Evolutionary conservation across 345 rosid species (phyloP).

Genomic region (Camelina neglecta): DNA sequence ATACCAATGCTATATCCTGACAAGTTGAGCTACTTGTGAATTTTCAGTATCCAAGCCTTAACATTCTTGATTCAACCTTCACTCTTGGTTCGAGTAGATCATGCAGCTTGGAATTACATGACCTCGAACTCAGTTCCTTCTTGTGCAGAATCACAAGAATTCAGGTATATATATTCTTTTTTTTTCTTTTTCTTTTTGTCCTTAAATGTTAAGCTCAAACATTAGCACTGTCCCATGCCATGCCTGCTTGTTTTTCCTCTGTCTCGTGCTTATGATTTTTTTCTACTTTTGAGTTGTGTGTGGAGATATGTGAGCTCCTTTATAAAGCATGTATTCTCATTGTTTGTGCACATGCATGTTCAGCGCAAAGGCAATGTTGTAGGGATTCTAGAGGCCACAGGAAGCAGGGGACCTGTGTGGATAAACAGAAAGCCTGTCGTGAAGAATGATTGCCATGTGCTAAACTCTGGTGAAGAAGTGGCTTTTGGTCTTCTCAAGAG

Average conservation of each 20-base stretch:
- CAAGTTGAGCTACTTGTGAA: slow-evolving; percentile 12
- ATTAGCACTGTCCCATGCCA: neutral
- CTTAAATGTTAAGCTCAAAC: slow-evolving; percentile 1
- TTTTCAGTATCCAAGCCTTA: slow-evolving; percentile 67
- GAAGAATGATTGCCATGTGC: slow-evolving; percentile 50
- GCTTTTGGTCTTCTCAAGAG: slow-evolving; percentile 62
- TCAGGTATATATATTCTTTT: slow-evolving; percentile 46
- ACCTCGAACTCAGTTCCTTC: slow-evolving; percentile 49
- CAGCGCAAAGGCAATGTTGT: slow-evolving; percentile 69
- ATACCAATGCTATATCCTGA: neutral
- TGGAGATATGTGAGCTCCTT: slow-evolving; percentile 57
- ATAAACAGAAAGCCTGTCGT: slow-evolving; percentile 62
- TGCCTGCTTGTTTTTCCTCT: slow-evolving; percentile 13
- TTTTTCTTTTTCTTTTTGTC: neutral
- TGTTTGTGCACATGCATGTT: slow-evolving; percentile 80
- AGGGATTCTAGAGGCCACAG: slow-evolving; percentile 72
- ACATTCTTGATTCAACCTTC: slow-evolving; percentile 49
- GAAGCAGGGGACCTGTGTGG: slow-evolving; percentile 73
- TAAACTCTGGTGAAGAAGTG: slow-evolving; percentile 83
- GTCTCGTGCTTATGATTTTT: slow-evolving; percentile 22
- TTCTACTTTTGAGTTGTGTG: slow-evolving; percentile 39
- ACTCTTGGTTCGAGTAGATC: slow-evolving; percentile 64
- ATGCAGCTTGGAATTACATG: slow-evolving; percentile 61
- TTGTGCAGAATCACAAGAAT: slow-evolving; percentile 69
- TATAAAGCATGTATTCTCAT: slow-evolving; percentile 71